phyloP scores from a whole-genome alignment of 176 grass and related monocot genomes.

The Poa pratensis region DNA sequence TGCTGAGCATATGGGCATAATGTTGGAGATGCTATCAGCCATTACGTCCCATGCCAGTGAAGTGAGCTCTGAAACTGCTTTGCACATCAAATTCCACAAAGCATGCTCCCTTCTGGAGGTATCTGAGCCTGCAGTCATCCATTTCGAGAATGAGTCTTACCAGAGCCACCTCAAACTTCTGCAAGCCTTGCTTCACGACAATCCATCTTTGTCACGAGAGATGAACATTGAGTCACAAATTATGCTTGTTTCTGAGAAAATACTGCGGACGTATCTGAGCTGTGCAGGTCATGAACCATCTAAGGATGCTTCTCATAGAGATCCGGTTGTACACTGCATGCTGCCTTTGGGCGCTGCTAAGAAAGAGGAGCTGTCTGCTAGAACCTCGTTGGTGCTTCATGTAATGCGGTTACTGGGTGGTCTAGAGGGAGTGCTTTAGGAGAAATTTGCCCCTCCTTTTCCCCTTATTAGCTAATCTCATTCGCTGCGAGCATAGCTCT shows the following conservation, averaged over 20 bases:
- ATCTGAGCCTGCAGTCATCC: constrained; percentile 77
- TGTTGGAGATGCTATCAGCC: constrained; percentile 77
- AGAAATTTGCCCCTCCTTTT: constrained; percentile 77
- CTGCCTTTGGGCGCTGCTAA: constrained; percentile 66
- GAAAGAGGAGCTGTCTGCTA: constrained; percentile 81
- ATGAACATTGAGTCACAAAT: constrained; percentile 74
- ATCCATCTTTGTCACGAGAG: constrained; percentile 56
- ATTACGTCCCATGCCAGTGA: constrained; percentile 80
- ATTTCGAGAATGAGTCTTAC: constrained; percentile 95
- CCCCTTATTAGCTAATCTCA: constrained; percentile 78
- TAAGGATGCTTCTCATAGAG: constrained; percentile 37
- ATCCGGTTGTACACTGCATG: constrained; percentile 46
- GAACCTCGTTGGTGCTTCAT: constrained; percentile 74
- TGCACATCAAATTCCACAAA: constrained; percentile 72
- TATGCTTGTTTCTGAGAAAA: constrained; percentile 71
- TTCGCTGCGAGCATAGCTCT: constrained; percentile 87
- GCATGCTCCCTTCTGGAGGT: constrained; percentile 84
- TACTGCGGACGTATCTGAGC: constrained; percentile 74
- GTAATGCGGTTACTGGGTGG: constrained; percentile 70
- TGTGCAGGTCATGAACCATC: constrained; percentile 63
- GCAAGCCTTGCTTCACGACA: constrained; percentile 72
- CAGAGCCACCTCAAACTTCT: constrained; percentile 86
- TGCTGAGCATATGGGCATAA: constrained; percentile 67
- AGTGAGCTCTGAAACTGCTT: constrained; percentile 60
- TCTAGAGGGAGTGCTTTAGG: constrained; percentile 72